phyloP scores from a whole-genome alignment of 2,329 filamentous ascomycete genomes.

The Mariannaea elegans region DNA sequence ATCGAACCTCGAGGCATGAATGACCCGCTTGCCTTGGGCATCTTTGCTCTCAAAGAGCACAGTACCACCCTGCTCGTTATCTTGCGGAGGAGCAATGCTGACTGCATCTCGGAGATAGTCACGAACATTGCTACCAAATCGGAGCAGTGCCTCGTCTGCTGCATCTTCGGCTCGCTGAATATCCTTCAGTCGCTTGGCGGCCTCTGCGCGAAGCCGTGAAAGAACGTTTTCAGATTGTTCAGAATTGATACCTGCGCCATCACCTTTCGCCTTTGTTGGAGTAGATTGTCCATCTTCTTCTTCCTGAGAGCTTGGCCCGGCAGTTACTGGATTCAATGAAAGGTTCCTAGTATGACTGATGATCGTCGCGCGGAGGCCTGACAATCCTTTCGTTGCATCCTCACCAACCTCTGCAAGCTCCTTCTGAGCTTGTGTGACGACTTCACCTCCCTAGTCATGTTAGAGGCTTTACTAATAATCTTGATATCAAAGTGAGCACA shows the following conservation, averaged over 20 bases:
- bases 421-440: constrained; percentile 86
- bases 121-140: constrained; percentile 88
- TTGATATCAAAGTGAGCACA: constrained; percentile 47
- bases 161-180: constrained; percentile 94
- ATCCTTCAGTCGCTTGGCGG: constrained; percentile 84
- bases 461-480: constrained; percentile 19
- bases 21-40: constrained; percentile 86
- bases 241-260: constrained; percentile 49
- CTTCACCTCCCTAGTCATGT: constrained; percentile 72
- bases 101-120: constrained; percentile 93
- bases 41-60: constrained; percentile 96
- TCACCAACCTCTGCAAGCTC: constrained; percentile 82
- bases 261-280: constrained; percentile 52
- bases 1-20: constrained; percentile 93
- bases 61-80: constrained; percentile 61
- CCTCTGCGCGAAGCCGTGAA: constrained; percentile 78
- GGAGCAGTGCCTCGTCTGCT: constrained; percentile 91
- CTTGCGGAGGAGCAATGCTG: constrained; percentile 79
- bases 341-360: constrained; percentile 78
- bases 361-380: constrained; percentile 72
- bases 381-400: constrained; percentile 84
- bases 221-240: constrained; percentile 73
- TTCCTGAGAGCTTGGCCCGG: constrained; percentile 43
- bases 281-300: constrained; percentile 54
- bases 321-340: constrained; percentile 64